Evolutionary conservation across 441 rosid species (phyloP).

Genomic region (Populus tomentosa): DNA sequence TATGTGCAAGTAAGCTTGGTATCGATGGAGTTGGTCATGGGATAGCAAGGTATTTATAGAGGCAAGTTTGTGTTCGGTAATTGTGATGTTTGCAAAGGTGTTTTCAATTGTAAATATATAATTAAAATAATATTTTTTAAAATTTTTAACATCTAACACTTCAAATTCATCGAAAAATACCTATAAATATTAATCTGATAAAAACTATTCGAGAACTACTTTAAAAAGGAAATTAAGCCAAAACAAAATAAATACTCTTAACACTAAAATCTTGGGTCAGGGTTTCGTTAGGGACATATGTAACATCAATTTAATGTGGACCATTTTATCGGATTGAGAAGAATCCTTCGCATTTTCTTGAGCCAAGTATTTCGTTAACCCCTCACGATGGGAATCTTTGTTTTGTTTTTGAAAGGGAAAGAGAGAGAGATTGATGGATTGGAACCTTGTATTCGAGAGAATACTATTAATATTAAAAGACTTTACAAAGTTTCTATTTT

Average conservation of each 20-base stretch:
- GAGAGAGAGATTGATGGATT: not conserved
- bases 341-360: constrained; percentile 24
- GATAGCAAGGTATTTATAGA: constrained; percentile 17
- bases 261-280: not conserved
- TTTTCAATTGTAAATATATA: too few species aligned
- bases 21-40: constrained; percentile 11
- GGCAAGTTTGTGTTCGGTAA: not conserved
- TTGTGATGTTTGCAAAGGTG: too few species aligned
- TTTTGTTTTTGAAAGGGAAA: not conserved
- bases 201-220: too few species aligned
- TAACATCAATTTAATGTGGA: constrained; percentile 12
- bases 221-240: not conserved
- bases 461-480: not conserved
- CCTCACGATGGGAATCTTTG: constrained; percentile 29
- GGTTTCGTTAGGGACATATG: constrained; percentile 7
- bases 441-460: not conserved
- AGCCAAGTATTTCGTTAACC: constrained; percentile 3
- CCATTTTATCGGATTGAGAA: constrained; percentile 27
- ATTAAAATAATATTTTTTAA: too few species aligned
- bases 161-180: too few species aligned
- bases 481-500: too few species aligned
- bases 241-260: too few species aligned
- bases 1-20: not conserved
- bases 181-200: too few species aligned
- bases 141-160: too few species aligned